These are phyloP conservation scores for Coniochaeta ligniaria DNA, from an alignment of 2,329 filamentous ascomycete genomes.

Conservation along the genomic window DNA sequence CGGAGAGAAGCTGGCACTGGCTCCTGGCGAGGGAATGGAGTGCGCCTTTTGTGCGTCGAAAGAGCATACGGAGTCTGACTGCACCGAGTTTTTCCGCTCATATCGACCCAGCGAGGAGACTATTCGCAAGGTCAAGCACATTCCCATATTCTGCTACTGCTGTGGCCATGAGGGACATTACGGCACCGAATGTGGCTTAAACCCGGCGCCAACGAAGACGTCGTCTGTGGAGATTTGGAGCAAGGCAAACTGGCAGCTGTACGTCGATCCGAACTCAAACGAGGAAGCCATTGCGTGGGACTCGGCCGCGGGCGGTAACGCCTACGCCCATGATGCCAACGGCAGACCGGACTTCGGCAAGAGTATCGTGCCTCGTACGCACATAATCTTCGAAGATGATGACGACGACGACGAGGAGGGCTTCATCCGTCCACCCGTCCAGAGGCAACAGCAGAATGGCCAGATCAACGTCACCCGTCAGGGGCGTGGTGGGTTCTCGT, in stretches of 20 bases:
- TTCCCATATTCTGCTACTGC: slow-evolving; percentile 46
- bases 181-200: slow-evolving; percentile 44
- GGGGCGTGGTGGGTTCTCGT: background rate
- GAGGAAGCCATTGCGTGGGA: slow-evolving; percentile 27
- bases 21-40: slow-evolving; percentile 37
- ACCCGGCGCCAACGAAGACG: slow-evolving; percentile 12
- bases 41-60: slow-evolving; percentile 54
- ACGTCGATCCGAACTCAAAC: slow-evolving; percentile 37
- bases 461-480: slow-evolving; percentile 12
- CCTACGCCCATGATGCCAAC: background rate
- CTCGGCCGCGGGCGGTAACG: background rate
- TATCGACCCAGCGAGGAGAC: slow-evolving; percentile 34
- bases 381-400: slow-evolving; percentile 38
- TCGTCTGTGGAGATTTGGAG: slow-evolving; percentile 42
- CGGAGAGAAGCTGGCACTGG: slow-evolving; percentile 44
- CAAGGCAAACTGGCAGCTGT: slow-evolving; percentile 37
- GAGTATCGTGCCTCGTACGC: slow-evolving; percentile 22
- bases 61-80: slow-evolving; percentile 52
- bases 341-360: slow-evolving; percentile 15
- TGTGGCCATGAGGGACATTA: slow-evolving; percentile 51
- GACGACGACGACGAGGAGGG: slow-evolving; percentile 30
- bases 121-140: slow-evolving; percentile 38
- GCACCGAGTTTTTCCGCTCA: slow-evolving; percentile 54
- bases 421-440: slow-evolving; percentile 29
- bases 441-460: slow-evolving; percentile 21